These are phyloP conservation scores for Rhamnella rubrinervis DNA, from an alignment of 331 rosid genomes.

Conservation along the genomic window DNA sequence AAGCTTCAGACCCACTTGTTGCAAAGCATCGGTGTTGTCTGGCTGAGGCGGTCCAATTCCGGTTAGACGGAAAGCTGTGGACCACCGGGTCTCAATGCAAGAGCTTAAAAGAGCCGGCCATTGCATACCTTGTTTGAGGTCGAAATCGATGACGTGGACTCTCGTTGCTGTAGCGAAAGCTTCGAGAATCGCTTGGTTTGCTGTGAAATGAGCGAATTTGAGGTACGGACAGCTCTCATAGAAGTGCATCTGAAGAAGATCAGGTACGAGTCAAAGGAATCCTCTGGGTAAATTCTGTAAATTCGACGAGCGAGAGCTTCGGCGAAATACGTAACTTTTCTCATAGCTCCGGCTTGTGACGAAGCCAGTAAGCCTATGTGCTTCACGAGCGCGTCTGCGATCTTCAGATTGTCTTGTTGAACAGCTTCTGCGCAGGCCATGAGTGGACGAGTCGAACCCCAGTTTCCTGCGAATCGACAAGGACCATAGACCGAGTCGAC, in stretches of 20 bases:
- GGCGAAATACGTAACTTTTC: slow-evolving; percentile 67
- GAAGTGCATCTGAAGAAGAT: slow-evolving; percentile 74
- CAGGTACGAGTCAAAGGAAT: slow-evolving; percentile 44
- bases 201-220: slow-evolving; percentile 90
- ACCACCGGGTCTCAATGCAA: slow-evolving; percentile 71
- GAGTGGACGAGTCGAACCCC: slow-evolving; percentile 79
- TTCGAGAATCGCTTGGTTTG: slow-evolving; percentile 84
- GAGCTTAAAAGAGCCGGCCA: slow-evolving; percentile 91
- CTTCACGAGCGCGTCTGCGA: slow-evolving; percentile 62
- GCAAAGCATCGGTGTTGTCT: slow-evolving; percentile 61
- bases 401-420: slow-evolving; percentile 51
- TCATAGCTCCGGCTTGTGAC: slow-evolving; percentile 73
- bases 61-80: slow-evolving; percentile 73
- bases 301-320: slow-evolving; percentile 62
- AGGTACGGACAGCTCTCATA: slow-evolving; percentile 79
- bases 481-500: slow-evolving; percentile 53
- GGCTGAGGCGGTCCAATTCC: slow-evolving; percentile 77
- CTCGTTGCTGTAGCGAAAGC: slow-evolving; percentile 51
- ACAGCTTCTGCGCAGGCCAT: slow-evolving; percentile 83
- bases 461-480: slow-evolving; percentile 61
- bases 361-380: slow-evolving; percentile 54
- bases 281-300: slow-evolving; percentile 49
- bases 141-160: slow-evolving; percentile 81
- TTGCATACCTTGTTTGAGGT: slow-evolving; percentile 79
- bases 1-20: slow-evolving; percentile 73